A percentile compares a stretch with the other conserved stretches of the same genome.
phyloP scores from a whole-genome alignment of 768 basidiomycete genomes.

The Psilocybe azurescens region DNA sequence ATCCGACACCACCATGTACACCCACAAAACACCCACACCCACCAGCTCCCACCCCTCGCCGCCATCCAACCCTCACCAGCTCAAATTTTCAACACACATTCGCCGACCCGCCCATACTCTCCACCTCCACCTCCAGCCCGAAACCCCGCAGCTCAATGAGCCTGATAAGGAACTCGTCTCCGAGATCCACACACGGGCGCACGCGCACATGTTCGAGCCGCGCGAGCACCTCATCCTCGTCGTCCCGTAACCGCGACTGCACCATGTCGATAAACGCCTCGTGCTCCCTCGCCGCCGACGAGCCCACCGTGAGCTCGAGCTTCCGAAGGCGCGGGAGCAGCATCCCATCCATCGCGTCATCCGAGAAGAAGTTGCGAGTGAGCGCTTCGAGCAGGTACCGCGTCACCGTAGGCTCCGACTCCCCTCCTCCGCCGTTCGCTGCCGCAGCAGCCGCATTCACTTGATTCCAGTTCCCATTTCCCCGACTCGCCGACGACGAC shows the following conservation, averaged over 20 bases:
- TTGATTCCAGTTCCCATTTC: neutral
- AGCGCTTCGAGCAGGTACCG: conserved; percentile 39
- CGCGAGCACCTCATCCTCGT: conserved; percentile 26
- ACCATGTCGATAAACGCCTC: conserved; percentile 41
- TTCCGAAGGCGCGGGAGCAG: conserved; percentile 39
- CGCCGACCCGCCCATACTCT: neutral
- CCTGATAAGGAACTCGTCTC: conserved; percentile 31
- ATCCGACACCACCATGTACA: neutral
- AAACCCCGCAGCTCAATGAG: conserved; percentile 31
- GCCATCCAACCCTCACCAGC: conserved; percentile 9
- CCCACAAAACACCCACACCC: neutral
- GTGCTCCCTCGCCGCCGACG: conserved; percentile 31
- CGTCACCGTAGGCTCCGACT: conserved; percentile 35
- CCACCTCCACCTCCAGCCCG: conserved; percentile 30
- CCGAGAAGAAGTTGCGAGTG: conserved; percentile 36
- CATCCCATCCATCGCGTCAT: conserved; percentile 31
- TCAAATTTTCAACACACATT: neutral
- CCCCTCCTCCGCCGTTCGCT: conserved; percentile 1
- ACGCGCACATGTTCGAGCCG: conserved; percentile 32
- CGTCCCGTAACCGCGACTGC: conserved; percentile 35
- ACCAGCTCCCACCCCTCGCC: neutral
- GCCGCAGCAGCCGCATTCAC: neutral
- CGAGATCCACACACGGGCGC: conserved; percentile 27
- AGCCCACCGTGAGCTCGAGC: conserved; percentile 43
- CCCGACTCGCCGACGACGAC: conserved; percentile 21